phyloP scores from a whole-genome alignment of 2,329 filamentous ascomycete genomes.

The Curvularia hawaiiensis region DNA sequence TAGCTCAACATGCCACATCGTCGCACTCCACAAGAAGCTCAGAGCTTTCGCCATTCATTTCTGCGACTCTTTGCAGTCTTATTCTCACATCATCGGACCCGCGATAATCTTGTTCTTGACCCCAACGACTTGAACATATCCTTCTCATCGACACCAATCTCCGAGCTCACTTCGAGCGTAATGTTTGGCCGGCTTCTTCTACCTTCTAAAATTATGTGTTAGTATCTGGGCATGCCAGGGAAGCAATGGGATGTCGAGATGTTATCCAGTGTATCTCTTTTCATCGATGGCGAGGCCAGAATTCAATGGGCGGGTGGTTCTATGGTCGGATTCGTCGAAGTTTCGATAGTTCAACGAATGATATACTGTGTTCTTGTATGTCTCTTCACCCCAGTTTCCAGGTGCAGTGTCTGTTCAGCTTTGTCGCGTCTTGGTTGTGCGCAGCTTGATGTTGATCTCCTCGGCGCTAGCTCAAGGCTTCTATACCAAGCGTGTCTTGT shows the following conservation, averaged over 20 bases:
- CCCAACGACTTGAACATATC: slow-evolving; percentile 27
- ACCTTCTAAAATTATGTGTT: slow-evolving; percentile 37
- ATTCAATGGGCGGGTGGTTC: slow-evolving; percentile 26
- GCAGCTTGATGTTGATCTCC: neutral
- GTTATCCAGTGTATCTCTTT: slow-evolving; percentile 31
- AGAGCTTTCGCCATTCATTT: slow-evolving; percentile 24
- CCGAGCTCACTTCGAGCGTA: slow-evolving; percentile 16
- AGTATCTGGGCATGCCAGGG: slow-evolving; percentile 28
- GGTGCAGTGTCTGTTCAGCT: neutral
- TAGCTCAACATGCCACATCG: slow-evolving; percentile 21
- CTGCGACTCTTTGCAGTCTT: slow-evolving; percentile 13
- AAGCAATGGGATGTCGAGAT: slow-evolving; percentile 29
- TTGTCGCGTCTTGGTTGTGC: neutral
- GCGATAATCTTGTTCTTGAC: slow-evolving; percentile 29
- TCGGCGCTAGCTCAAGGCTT: neutral
- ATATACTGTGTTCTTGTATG: slow-evolving; percentile 27
- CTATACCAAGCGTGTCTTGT: neutral
- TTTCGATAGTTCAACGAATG: slow-evolving; percentile 35
- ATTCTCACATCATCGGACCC: slow-evolving; percentile 20
- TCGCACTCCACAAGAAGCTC: slow-evolving; percentile 4
- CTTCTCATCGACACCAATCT: slow-evolving; percentile 21
- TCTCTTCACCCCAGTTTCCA: neutral
- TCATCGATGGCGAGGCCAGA: slow-evolving; percentile 34
- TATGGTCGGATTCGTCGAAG: slow-evolving; percentile 34
- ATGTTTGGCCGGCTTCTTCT: slow-evolving; percentile 21